Conservation (phyloP, 177 flowering plant species). For the Vitis hybrid region DNA sequence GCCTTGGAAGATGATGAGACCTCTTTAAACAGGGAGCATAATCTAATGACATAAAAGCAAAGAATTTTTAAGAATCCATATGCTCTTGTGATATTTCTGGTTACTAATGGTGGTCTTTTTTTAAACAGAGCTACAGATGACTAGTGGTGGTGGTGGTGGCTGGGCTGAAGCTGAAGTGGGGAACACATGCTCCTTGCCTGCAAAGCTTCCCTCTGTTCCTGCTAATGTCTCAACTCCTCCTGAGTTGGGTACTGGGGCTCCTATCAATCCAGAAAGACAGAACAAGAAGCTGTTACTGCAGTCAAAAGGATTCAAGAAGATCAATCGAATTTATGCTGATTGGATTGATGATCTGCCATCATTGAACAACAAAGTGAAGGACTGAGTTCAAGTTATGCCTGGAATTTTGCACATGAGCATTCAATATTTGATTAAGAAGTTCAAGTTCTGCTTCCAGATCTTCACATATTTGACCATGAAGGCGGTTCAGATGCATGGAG, state of each 20-base stretch:
- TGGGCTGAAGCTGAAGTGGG: conserved; percentile 37
- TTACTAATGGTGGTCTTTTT: background rate
- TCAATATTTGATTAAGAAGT: too few relatives aligned
- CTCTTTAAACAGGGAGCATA: too few relatives aligned
- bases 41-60: background rate
- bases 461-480: too few relatives aligned
- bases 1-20: too few relatives aligned
- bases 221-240: conserved; percentile 20
- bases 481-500: background rate
- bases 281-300: conserved; percentile 42
- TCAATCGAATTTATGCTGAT: conserved; percentile 74
- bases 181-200: conserved; percentile 12
- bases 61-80: background rate
- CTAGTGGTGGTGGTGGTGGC: conserved; percentile 10
- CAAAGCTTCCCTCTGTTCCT: conserved; percentile 26
- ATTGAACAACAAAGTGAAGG: conserved; percentile 28
- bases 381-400: conserved; percentile 20
- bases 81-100: background rate
- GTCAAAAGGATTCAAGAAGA: conserved; percentile 65
- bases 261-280: conserved; percentile 30
- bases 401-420: background rate
- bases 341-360: conserved; percentile 77
- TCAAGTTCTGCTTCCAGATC: too few relatives aligned
- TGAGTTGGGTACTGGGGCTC: conserved; percentile 6
- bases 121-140: conserved; percentile 50